phyloP scores from a whole-genome alignment of 192 early-diverging fungal genomes.

The Chytriomyces sp. region DNA sequence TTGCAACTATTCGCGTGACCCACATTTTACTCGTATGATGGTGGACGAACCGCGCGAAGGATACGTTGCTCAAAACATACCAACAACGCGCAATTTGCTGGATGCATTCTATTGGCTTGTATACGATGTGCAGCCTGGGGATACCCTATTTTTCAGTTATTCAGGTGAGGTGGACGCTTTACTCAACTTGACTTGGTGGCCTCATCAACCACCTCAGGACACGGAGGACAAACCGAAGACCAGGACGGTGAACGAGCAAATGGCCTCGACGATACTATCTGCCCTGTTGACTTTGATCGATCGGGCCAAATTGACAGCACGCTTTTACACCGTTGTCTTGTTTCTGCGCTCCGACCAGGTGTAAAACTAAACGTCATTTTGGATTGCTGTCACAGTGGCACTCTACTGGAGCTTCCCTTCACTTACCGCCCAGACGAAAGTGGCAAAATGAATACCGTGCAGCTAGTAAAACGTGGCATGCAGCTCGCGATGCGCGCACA shows the following conservation, averaged over 20 bases:
- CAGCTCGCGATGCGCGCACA: neutral
- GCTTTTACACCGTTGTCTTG: conserved; percentile 64
- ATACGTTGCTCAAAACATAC: conserved; percentile 34
- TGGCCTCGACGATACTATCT: conserved; percentile 59
- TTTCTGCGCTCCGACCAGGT: conserved; percentile 65
- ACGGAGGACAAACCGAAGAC: conserved; percentile 59
- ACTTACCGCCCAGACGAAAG: conserved; percentile 27
- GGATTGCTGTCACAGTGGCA: conserved; percentile 65
- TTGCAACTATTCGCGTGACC: conserved; percentile 36
- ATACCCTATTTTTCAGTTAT: conserved; percentile 45
- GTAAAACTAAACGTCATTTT: conserved; percentile 74
- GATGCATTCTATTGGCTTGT: conserved; percentile 54
- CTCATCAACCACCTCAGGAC: conserved; percentile 51
- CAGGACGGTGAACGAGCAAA: conserved; percentile 42
- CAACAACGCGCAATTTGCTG: conserved; percentile 55
- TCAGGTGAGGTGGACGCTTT: conserved; percentile 7
- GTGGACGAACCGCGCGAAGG: conserved; percentile 43
- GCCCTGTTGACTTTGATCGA: conserved; percentile 71
- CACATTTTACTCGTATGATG: conserved; percentile 25
- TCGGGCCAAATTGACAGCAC: conserved; percentile 73
- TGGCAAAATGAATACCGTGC: conserved; percentile 9
- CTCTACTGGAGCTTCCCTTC: conserved; percentile 32
- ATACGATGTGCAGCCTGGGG: conserved; percentile 48
- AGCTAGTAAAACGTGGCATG: neutral
- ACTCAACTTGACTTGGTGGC: neutral